Conservation (phyloP, 257 asterid species). For the Plantago ovata region DNA sequence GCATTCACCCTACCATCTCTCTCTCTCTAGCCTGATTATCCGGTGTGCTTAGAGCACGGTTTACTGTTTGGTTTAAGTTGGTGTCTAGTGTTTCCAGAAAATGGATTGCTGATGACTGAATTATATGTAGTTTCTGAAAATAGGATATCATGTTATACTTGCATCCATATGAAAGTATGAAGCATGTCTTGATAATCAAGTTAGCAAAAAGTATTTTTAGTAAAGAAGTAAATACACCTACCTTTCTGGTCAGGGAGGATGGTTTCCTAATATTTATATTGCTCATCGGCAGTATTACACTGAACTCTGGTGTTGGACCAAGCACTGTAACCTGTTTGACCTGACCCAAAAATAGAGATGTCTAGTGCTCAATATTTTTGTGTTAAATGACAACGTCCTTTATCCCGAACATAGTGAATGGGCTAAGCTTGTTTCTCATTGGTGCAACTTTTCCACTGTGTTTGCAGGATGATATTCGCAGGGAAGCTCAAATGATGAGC, state of each 20-base stretch:
- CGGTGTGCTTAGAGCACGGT: too few relatives aligned
- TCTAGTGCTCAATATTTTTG: too few relatives aligned
- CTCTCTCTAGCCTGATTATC: too few relatives aligned
- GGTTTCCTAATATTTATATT: background rate
- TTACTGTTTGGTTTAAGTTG: too few relatives aligned
- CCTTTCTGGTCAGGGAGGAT: background rate
- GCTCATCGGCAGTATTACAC: too few relatives aligned
- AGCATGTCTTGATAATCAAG: background rate
- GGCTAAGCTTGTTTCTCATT: conserved; percentile 7
- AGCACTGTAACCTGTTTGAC: too few relatives aligned
- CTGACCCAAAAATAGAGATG: too few relatives aligned
- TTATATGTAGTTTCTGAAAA: background rate
- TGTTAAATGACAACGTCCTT: background rate
- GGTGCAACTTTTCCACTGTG: conserved; percentile 3
- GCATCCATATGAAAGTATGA: background rate
- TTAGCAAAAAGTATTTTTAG: background rate
- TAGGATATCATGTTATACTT: background rate
- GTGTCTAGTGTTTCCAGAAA: too few relatives aligned
- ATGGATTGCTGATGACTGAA: background rate
- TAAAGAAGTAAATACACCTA: background rate
- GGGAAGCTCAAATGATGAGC: conserved; percentile 97
- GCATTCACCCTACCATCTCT: too few relatives aligned
- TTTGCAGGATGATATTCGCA: conserved; percentile 90
- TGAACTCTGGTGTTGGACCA: too few relatives aligned
- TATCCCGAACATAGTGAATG: conserved; percentile 8